Evolutionary conservation across 805 yeast genomes (phyloP).

Genomic region (Tetrapisispora iriomotensis): DNA sequence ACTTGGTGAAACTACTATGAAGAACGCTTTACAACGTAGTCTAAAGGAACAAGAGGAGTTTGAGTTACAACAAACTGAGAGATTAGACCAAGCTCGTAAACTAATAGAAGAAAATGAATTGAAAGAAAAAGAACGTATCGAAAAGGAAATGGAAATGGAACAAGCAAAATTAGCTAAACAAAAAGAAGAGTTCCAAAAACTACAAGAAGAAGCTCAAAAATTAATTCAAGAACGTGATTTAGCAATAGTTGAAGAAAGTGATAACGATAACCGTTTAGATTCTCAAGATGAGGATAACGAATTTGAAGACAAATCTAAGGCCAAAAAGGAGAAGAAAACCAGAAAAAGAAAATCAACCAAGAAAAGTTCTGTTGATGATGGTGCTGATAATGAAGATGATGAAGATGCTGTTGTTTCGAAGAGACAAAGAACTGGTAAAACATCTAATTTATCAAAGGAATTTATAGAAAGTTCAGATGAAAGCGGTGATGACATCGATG

Average conservation of each 20-base stretch:
- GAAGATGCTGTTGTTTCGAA: slow-evolving; percentile 19
- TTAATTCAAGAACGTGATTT: slow-evolving; percentile 47
- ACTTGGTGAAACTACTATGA: slow-evolving; percentile 69
- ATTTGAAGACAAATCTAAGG: slow-evolving; percentile 15
- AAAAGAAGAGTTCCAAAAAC: slow-evolving; percentile 37
- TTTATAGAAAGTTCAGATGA: slow-evolving; percentile 38
- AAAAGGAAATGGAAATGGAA: slow-evolving; percentile 40
- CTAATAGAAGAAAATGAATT: slow-evolving; percentile 49
- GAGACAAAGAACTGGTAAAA: slow-evolving; percentile 17
- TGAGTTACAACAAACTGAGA: slow-evolving; percentile 47
- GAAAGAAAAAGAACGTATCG: slow-evolving; percentile 37
- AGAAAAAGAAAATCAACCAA: slow-evolving; percentile 21
- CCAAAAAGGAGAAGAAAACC: slow-evolving; percentile 22
- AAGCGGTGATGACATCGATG: slow-evolving; percentile 16
- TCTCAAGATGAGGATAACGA: slow-evolving; percentile 28
- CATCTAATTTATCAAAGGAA: slow-evolving; percentile 29
- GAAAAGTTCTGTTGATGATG: slow-evolving; percentile 34
- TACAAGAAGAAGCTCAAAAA: slow-evolving; percentile 49
- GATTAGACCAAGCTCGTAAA: slow-evolving; percentile 65
- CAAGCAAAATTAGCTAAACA: slow-evolving; percentile 41
- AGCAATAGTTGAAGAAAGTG: slow-evolving; percentile 33
- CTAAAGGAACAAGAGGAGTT: slow-evolving; percentile 62
- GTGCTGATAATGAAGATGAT: slow-evolving; percentile 22
- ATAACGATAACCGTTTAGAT: slow-evolving; percentile 31
- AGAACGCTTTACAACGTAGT: slow-evolving; percentile 59